Percentiles rank a stretch among this genome's conserved stretches.
phyloP scores from a whole-genome alignment of 2,329 filamentous ascomycete species.

The Phaeosphaeria sp. region DNA sequence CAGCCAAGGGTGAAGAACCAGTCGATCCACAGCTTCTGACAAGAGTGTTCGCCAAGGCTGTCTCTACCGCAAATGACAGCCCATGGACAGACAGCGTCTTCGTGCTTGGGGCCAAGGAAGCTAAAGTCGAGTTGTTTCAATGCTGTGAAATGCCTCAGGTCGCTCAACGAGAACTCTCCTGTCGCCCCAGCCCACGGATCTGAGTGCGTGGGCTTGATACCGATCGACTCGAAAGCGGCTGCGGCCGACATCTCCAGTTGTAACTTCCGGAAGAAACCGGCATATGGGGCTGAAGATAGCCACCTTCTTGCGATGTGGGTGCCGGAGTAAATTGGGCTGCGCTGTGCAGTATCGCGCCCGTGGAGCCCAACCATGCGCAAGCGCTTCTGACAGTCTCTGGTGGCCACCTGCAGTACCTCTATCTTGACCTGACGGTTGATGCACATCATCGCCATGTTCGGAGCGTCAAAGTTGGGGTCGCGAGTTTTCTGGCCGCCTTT shows the following conservation, averaged over 20 bases:
- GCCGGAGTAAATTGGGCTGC: background rate
- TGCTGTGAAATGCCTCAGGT: background rate
- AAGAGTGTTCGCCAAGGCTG: constrained; percentile 6
- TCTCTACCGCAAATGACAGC: background rate
- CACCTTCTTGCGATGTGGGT: background rate
- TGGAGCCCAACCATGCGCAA: constrained; percentile 2
- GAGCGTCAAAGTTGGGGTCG: constrained; percentile 15
- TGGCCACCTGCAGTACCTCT: constrained; percentile 7
- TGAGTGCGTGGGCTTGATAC: background rate
- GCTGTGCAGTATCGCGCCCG: background rate
- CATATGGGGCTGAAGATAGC: background rate
- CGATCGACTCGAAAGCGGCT: constrained; percentile 13
- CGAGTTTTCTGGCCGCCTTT: constrained; percentile 1
- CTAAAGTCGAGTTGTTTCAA: constrained; percentile 21
- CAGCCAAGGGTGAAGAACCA: constrained; percentile 16
- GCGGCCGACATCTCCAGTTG: constrained; percentile 20
- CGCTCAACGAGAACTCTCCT: background rate
- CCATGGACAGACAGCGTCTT: constrained; percentile 19
- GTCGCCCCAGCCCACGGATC: background rate
- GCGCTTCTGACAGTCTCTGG: constrained; percentile 10
- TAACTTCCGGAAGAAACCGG: constrained; percentile 10
- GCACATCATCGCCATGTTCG: constrained; percentile 16
- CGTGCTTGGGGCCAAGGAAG: constrained; percentile 26
- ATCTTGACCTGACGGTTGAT: constrained; percentile 9
- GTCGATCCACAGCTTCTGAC: constrained; percentile 25